Evolutionary conservation across 2,329 filamentous ascomycete genomes (phyloP), one percentile per base, ranked within the genome.

Genomic region (Shiraia bambusicola): DNA sequence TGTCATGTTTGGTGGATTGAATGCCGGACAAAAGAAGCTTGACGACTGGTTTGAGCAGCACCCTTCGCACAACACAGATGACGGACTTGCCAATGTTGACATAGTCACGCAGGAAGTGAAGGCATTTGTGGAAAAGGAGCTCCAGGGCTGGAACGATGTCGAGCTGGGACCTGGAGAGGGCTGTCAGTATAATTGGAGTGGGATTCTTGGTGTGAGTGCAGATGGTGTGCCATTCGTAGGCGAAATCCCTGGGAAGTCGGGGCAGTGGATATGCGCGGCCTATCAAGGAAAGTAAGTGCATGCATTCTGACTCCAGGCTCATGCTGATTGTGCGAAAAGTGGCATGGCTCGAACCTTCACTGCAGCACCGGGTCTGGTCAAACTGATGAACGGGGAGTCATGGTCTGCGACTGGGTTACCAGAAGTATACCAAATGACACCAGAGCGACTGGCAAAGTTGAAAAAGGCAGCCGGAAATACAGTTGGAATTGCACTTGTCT

Each of bases 1-100:
- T 14, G 42, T 66, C 6, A 52, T 67, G 55, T 63, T 68, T 28
- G 63, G 64, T 2, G 64, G 64, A 4, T 59, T 52, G 1, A 66
- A 65, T 29, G 57, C 61, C 19, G 62, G 65, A 2, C 64, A 67
- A 33, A 48, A 52, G 24, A 42, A 55, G 32, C 51, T 68, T 12
- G 58, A 64, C 30, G 43, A 52, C 6, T 67, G 59, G 59, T 44
- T 65, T 8, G 55, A 56, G 15, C 27, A 45, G 22, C 54, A 66
- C 40, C 59, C 64, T 0, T 59, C 59, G n/a, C 40, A 51, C 12
- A 59, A 58, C 38, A 53, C 57, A 7, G 56, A 67, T 13, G 64
- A 67, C 35, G 52, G 61, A 6, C 42, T 67, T 2, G 39, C 58
- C 2, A 49, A 52, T 7, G 33, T 64, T 5, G 45, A 61, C 8